Percentiles rank a stretch among this genome's conserved stretches.
phyloP scores from a whole-genome alignment of 352 stramenopile species.

The Phytophthora vignae region DNA sequence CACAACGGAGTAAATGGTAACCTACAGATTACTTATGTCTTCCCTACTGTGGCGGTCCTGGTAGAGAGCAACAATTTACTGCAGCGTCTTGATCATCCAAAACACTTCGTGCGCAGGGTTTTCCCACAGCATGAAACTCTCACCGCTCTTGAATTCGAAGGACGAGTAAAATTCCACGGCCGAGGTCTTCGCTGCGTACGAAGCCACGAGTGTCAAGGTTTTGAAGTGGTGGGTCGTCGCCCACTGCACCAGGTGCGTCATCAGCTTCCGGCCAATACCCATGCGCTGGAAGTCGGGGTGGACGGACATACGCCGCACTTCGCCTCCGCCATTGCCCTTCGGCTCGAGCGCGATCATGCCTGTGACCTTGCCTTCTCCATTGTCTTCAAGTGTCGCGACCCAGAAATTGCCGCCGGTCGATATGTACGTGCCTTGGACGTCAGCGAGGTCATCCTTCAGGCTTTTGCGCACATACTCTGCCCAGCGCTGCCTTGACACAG shows the following conservation, averaged over 20 bases:
- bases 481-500: constrained; percentile 24
- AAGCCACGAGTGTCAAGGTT: constrained; percentile 24
- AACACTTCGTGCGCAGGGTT: constrained; percentile 44
- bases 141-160: constrained; percentile 37
- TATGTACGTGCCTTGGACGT: constrained; percentile 48
- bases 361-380: constrained; percentile 23
- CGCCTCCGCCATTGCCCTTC: constrained; percentile 22
- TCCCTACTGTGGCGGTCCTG: no score
- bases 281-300: constrained; percentile 32
- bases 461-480: constrained; percentile 42
- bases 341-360: constrained; percentile 40
- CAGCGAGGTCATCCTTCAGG: constrained; percentile 43
- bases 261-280: constrained; percentile 37
- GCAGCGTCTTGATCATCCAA: constrained; percentile 39
- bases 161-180: constrained; percentile 44
- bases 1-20: no score
- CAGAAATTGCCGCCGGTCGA: constrained; percentile 53
- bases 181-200: constrained; percentile 14
- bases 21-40: no score
- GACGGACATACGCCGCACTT: constrained; percentile 45
- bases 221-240: constrained; percentile 30
- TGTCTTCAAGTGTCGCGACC: constrained; percentile 40
- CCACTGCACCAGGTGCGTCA: constrained; percentile 35
- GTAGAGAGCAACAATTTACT: no score
- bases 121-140: constrained; percentile 34